Evolutionary conservation across 371 early-diverging fungal species (phyloP).

Genomic region (Capillidium heterosporum): DNA sequence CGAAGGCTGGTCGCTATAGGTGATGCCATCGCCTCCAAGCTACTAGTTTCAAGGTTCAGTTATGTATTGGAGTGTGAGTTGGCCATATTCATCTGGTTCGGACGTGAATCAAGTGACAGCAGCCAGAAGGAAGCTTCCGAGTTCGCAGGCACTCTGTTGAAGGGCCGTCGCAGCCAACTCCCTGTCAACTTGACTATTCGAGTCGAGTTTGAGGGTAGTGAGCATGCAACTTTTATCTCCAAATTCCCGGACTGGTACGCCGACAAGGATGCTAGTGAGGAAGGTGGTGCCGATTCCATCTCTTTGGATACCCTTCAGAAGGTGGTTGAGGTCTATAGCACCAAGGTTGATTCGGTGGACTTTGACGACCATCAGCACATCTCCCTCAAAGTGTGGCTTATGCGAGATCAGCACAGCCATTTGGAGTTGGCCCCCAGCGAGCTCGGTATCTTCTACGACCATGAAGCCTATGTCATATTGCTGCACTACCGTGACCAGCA

Average conservation of each 20-base stretch:
- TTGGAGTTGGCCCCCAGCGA: background rate
- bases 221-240: background rate
- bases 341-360: background rate
- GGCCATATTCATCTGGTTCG: conserved; percentile 1
- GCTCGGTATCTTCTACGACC: conserved; percentile 1
- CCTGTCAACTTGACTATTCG: background rate
- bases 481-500: background rate
- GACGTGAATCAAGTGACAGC: background rate
- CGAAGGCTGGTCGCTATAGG: background rate
- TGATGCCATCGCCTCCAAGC: background rate
- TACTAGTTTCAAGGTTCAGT: background rate
- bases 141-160: conserved; percentile 2
- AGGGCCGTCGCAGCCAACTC: background rate
- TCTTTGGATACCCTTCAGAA: no score
- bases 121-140: conserved; percentile 1
- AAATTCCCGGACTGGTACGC: conserved; percentile 4
- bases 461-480: conserved; percentile 1
- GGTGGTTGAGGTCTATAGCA: no score
- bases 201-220: conserved; percentile 4
- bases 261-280: background rate
- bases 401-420: background rate
- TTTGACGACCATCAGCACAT: background rate
- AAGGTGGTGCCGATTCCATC: no score
- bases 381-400: conserved; percentile 2
- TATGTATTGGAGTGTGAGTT: conserved; percentile 5